Base-by-base conservation (phyloP, 2,329 filamentous ascomycete genomes). In the Cercospora sp. region DNA sequence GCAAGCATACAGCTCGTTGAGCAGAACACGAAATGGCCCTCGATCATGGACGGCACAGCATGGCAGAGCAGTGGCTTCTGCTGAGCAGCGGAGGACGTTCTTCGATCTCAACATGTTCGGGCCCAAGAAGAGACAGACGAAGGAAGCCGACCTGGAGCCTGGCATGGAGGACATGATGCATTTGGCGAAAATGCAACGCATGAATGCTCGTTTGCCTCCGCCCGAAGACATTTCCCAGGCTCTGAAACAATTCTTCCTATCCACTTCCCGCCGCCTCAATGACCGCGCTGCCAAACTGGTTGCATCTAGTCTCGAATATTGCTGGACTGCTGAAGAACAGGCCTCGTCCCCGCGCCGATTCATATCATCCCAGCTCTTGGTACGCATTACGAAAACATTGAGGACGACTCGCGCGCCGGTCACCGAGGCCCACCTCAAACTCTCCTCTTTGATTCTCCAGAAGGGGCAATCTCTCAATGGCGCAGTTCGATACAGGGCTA, bases 111-210 rank as follows among this genome's bases (percentile, higher is more conserved):
- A 68, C 64, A 71, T 77, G 66, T 78, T 91, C 70, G 88, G 88
- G 73, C 81, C 87, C 3, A 85, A 88, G 18, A 84, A 87, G 65
- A 78, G 78, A 67, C 82, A 86, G 66, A 80, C 89, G 53, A 89
- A 88, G 77, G 83, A 87, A 24, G 83, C 89, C 61, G 85, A 89
- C 73, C 82, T 89, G 69, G 91, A 89, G 74, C 90, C 88, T 0
- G 93, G 93, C 63, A 87, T 93, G 75, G 87, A 88, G 71, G 86
- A 85, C 16, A 87, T 97, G 81, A 86, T 91, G 74, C 86, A 91
- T 67, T 86, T 92, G 78, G 83, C 86, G 63, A 87, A 87, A 72
- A 86, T 88, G 69, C 81, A 89, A 72, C 84, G 86, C 62, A 85
- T 91, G 66, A 85, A 86, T 62, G 83, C 89, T 40, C 87, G 92